Evolutionary conservation across 257 asterid genomes (phyloP).

Genomic region (Scutellaria baicalensis): DNA sequence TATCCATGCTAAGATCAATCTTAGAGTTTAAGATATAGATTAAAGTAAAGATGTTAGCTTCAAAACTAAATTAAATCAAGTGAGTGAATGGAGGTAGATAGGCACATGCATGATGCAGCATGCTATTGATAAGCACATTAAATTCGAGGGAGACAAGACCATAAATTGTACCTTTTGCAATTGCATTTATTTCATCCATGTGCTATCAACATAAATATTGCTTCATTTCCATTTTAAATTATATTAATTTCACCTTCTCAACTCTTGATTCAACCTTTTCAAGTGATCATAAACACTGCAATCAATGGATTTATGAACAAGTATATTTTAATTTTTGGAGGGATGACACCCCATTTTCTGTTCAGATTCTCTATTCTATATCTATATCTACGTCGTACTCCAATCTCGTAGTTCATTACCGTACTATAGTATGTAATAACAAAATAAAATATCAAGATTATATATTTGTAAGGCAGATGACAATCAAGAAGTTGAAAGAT

Average conservation of each 20-base stretch:
- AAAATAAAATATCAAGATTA: no score
- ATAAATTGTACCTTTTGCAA: slow-evolving; percentile 34
- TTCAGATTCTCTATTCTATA: no score
- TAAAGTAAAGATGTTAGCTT: not conserved
- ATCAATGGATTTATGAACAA: not conserved
- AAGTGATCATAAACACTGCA: not conserved
- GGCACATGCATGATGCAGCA: slow-evolving; percentile 36
- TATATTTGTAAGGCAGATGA: not conserved
- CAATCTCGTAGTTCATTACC: no score
- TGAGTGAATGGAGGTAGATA: slow-evolving; percentile 20
- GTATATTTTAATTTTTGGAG: not conserved
- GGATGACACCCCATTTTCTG: no score
- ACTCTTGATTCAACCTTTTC: not conserved
- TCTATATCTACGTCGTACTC: no score
- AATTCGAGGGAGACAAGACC: slow-evolving; percentile 45
- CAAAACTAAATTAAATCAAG: not conserved
- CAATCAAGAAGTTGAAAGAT: slow-evolving; percentile 20
- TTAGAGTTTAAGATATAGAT: not conserved
- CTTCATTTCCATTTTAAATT: not conserved
- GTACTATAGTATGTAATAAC: no score
- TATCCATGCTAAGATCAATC: not conserved
- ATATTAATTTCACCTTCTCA: not conserved
- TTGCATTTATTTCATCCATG: slow-evolving; percentile 30
- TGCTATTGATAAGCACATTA: slow-evolving; percentile 24
- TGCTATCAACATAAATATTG: slow-evolving; percentile 11